These are phyloP conservation scores for Aspergillus eucalypticola DNA, from an alignment of 2,329 filamentous ascomycete species.

Conservation along the genomic window DNA sequence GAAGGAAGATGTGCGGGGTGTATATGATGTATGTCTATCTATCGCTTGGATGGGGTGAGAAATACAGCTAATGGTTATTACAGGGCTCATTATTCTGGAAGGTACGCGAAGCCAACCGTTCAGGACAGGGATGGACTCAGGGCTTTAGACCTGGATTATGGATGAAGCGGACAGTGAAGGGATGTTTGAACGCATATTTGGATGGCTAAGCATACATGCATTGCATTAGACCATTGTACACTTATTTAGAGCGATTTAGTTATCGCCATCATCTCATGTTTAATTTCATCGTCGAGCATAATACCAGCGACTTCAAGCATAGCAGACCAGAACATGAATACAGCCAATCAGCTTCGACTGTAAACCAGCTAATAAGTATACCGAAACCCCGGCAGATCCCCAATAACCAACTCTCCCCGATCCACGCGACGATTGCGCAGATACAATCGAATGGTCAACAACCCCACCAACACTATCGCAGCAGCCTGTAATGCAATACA, in stretches of 20 bases:
- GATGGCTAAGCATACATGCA: background rate
- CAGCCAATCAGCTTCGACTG: background rate
- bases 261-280: too few relatives aligned
- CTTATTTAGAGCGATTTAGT: too few relatives aligned
- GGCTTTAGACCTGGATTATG: slow-evolving; percentile 9
- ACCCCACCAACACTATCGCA: slow-evolving; percentile 26
- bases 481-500: slow-evolving; percentile 17
- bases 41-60: too few relatives aligned
- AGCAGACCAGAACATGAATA: background rate
- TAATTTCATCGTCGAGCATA: too few relatives aligned
- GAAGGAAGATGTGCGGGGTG: slow-evolving; percentile 30
- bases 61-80: background rate
- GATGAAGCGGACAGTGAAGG: background rate
- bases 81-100: slow-evolving; percentile 16
- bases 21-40: slow-evolving; percentile 40
- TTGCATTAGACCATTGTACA: too few relatives aligned
- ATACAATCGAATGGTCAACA: slow-evolving; percentile 32
- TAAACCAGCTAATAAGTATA: slow-evolving; percentile 25
- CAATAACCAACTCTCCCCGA: slow-evolving; percentile 35
- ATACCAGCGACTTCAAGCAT: too few relatives aligned
- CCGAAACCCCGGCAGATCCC: slow-evolving; percentile 34
- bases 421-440: slow-evolving; percentile 35
- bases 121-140: slow-evolving; percentile 6
- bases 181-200: background rate
- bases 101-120: background rate